Conservation (phyloP, 805 yeast species). For the Saccharomycopsis olivae region DNA sequence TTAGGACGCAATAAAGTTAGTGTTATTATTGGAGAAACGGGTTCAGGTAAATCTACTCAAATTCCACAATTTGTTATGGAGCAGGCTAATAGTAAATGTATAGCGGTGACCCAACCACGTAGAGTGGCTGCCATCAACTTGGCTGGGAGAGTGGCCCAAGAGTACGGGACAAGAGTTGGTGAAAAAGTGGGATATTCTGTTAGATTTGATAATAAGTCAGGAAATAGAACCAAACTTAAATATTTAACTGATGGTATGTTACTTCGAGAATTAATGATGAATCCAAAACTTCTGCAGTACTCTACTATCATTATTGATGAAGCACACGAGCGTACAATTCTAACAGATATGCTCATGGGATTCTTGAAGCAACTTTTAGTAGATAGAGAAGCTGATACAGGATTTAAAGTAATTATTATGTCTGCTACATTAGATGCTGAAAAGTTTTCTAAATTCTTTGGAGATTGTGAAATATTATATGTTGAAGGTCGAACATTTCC, state of each 20-base stretch:
- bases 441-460: slow-evolving; percentile 67
- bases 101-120: slow-evolving; percentile 95
- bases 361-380: slow-evolving; percentile 60
- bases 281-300: slow-evolving; percentile 51
- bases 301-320: slow-evolving; percentile 81
- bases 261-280: slow-evolving; percentile 79
- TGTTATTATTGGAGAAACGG: slow-evolving; percentile 90
- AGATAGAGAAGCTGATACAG: slow-evolving; percentile 34
- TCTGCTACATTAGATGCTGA: slow-evolving; percentile 96
- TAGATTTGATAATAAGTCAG: slow-evolving; percentile 68
- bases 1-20: slow-evolving; percentile 53
- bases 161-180: slow-evolving; percentile 68
- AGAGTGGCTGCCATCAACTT: slow-evolving; percentile 94
- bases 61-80: slow-evolving; percentile 84
- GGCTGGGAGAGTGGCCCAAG: slow-evolving; percentile 88
- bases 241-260: slow-evolving; percentile 97
- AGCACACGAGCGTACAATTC: slow-evolving; percentile 93
- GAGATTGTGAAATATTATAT: slow-evolving; percentile 68
- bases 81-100: slow-evolving; percentile 35
- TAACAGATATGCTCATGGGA: slow-evolving; percentile 85
- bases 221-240: slow-evolving; percentile 55
- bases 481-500: slow-evolving; percentile 88
- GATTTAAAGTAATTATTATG: slow-evolving; percentile 73
- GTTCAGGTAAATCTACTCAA: slow-evolving; percentile 97
- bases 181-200: slow-evolving; percentile 86